Base-by-base conservation (phyloP, 1,284 basidiomycete genomes). In the Agaricales sp. region DNA sequence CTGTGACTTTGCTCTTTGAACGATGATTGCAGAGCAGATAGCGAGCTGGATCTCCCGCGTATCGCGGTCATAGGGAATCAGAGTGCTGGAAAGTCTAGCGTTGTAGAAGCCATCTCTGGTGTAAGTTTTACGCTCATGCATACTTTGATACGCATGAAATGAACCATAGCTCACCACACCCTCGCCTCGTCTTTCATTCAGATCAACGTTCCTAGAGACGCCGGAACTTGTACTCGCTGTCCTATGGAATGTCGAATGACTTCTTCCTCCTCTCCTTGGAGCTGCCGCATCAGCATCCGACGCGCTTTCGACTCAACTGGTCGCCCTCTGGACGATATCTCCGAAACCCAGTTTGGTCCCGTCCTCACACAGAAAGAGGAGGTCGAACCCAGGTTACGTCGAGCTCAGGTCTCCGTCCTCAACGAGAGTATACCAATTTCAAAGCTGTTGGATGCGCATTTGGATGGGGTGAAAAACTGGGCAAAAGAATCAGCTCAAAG, bases 221-320 rank as follows among this genome's bases (percentile, higher is more conserved):
- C 54, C 18, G 65, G 64, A 4, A 65, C 65, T 12, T 67, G 65
- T 50, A 68, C 65, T n/a, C n/a, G n/a, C n/a, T n/a, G n/a, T n/a
- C n/a, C n/a, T n/a, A n/a, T n/a, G n/a, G n/a, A n/a, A n/a, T 63
- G 58, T 46, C 54, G 56, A 0, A 50, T 66, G 46, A 30, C 24
- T 45, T 52, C 53, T 1, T 18, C 2, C 11, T 18, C 2, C 12
- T 8, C 30, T n/a, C 30, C 30, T 8, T 35, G 30, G 30, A 11
- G 11, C 30, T 35, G 30, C n/a, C 30, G 30, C 30, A n/a, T 35
- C 30, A 11, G 11, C n/a, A 35, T 35, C 30, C 30, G 30, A 11
- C 30, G 30, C n/a, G 30, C 30, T n/a, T 35, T 35, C 30, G n/a
- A 35, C n/a, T 8, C 30, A 35, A 11, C n/a, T 8, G n/a, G n/a